Conservation (phyloP, 805 yeast species). For the Hanseniaspora jakobsenii region DNA sequence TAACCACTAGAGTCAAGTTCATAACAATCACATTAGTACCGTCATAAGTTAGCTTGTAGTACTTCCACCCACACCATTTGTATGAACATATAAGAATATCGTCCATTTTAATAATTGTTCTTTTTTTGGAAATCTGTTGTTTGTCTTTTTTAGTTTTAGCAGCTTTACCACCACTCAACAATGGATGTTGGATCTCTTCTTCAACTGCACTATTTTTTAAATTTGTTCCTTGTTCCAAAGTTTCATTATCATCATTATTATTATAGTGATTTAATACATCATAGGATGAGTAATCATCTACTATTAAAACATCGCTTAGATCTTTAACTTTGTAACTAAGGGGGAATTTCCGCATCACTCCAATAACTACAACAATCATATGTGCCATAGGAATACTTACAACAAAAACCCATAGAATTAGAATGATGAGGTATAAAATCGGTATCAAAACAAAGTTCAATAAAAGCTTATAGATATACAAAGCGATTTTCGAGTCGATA, state of each 20-base stretch:
- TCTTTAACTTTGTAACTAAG: constrained; percentile 2
- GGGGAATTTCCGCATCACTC: constrained; percentile 9
- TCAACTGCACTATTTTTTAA: too few relatives aligned
- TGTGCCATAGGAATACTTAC: constrained; percentile 13
- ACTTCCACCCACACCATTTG: constrained; percentile 82
- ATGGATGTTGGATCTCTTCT: too few relatives aligned
- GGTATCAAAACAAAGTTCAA: not conserved
- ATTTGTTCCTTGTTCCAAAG: too few relatives aligned
- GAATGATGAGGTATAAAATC: not conserved
- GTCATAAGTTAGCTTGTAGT: constrained; percentile 90
- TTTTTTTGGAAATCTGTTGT: too few relatives aligned
- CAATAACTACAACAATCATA: constrained; percentile 4
- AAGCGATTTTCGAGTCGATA: not conserved
- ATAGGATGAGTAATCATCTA: too few relatives aligned
- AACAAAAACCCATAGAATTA: constrained; percentile 7
- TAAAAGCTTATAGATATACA: not conserved
- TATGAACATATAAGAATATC: constrained; percentile 76
- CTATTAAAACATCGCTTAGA: not conserved
- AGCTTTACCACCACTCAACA: too few relatives aligned
- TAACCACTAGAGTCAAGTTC: constrained; percentile 65
- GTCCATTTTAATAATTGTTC: constrained; percentile 23
- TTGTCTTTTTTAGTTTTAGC: too few relatives aligned
- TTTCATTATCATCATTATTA: too few relatives aligned
- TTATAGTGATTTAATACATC: too few relatives aligned
- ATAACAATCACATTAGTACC: constrained; percentile 91